Base-by-base conservation (phyloP, 768 basidiomycete species). In the Boletus reticulatus region DNA sequence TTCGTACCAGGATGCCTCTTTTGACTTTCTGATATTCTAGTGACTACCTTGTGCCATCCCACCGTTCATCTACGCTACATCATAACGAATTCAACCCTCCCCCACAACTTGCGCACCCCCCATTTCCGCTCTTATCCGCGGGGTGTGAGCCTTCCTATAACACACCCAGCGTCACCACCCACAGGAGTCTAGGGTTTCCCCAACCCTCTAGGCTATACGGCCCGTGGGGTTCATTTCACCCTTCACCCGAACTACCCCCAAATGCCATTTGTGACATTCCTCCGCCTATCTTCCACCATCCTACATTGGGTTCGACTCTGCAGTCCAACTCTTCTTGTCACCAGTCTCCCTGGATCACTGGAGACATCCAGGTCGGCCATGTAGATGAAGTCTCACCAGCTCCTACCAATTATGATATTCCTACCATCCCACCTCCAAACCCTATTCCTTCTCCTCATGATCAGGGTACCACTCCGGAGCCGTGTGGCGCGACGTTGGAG, bases 1-100 rank as follows among this genome's bases (percentile, higher is more conserved):
- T 37, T 48, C 43, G 12, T 20, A 20, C 14, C 24, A n/a, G 17
- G 24, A 7, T 0, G n/a, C 4, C 22, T 13, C 16, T 49, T 43
- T 29, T 62, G 8, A 62, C 50, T 20, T 39, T 48, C 14, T 31
- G 12, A 12, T 20, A 31, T 37, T 9, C 24, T 39, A 66, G 63
- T 29, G 24, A 57, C 31, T 17, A 38, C 43, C 32, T 41, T 52
- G 48, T 29, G 42, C 39, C n/a, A 1, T 47, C 57, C 12, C 49
- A 36, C n/a, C 34, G 4, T 29, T 48, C 29, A 49, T 36, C 36
- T 47, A 17, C 17, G 31, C 38, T 24, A 49, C 41, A 50, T 29
- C 48, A 54, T 34, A 50, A 17, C n/a, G 56, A 39, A 49, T 38
- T 19, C 44, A 44, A 31, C 16, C 4, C 19, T 43, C 13, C 9